A percentile compares a stretch with the other conserved stretches of the same genome.
phyloP scores from a whole-genome alignment of 2,329 filamentous ascomycete genomes.

The Arthrobotrys musiformis region DNA sequence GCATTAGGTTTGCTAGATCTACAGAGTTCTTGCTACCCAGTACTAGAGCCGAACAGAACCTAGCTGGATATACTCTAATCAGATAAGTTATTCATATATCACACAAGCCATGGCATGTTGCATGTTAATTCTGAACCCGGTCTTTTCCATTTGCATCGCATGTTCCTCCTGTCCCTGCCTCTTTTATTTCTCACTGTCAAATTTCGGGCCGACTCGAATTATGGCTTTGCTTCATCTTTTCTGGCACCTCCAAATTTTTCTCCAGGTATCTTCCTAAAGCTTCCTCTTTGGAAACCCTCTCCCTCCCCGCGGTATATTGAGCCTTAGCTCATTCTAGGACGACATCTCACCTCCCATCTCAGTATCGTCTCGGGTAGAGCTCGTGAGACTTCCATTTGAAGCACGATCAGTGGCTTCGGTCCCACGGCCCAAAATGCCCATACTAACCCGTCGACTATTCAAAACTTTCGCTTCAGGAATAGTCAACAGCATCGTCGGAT shows the following conservation, averaged over 20 bases:
- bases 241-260: background rate
- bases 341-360: background rate
- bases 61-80: background rate
- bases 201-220: background rate
- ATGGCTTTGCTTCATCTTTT: background rate
- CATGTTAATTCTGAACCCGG: background rate
- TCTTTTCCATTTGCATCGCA: background rate
- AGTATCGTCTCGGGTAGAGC: background rate
- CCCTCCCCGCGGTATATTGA: background rate
- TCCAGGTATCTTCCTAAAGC: background rate
- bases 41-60: too few relatives aligned
- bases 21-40: too few relatives aligned
- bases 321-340: background rate
- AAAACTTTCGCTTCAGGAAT: background rate
- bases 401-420: background rate
- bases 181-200: background rate
- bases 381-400: background rate
- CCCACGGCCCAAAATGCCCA: background rate
- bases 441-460: background rate
- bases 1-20: too few relatives aligned
- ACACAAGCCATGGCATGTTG: background rate
- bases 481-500: background rate
- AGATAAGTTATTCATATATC: background rate
- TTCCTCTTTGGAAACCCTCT: background rate
- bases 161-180: background rate